Evolutionary conservation across 371 early-diverging fungal genomes (phyloP), one percentile per base, ranked within the genome.

Genomic region (Mortierella sp.): DNA sequence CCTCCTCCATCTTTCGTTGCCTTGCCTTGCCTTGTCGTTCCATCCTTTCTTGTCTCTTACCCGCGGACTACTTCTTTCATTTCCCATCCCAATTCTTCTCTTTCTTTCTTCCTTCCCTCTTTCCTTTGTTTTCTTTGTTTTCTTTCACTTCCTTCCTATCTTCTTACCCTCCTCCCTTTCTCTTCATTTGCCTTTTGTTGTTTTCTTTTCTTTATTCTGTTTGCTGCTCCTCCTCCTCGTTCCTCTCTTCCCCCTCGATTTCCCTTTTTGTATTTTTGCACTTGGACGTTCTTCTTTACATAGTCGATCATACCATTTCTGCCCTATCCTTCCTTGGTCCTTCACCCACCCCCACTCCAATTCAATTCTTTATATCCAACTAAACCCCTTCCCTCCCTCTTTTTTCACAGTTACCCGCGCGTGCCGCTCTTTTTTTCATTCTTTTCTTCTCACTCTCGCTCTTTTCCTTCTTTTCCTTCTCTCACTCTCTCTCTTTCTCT

Each of bases 81-180:
- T 46, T 71, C 71, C 7, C 16, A 44, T 46, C 58, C 60, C 44
- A 71, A n/a, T 54, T 38, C 38, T 65, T 49, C 1, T 44, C 32
- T 43, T n/a, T 44, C 55, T 75, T 55, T 58, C 38, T 68, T 65
- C 56, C 32, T 54, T 54, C 32, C 70, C 14, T 68, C 72, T 72
- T 46, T n/a, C 54, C 21, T 29, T 43, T 16, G 27, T 56, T 55
- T 49, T 54, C 3, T 24, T 56, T 24, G 14, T 27, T 35, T 58
- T 63, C 55, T 49, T 27, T 38, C 68, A 14, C 58, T 63, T 71
- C 49, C 71, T 56, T 48, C 70, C 38, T 38, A 58, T 46, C 44
- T 68, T 71, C 32, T 48, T 77, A 24, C 49, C 35, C 1, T 54
- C 76, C 27, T 58, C 38, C 60, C 29, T 29, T 32, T 43, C 55